A percentile compares a stretch with the other conserved stretches of the same genome.
Conservation (phyloP, 495 filamentous ascomycete species). For the Penicillium pulvis region DNA sequence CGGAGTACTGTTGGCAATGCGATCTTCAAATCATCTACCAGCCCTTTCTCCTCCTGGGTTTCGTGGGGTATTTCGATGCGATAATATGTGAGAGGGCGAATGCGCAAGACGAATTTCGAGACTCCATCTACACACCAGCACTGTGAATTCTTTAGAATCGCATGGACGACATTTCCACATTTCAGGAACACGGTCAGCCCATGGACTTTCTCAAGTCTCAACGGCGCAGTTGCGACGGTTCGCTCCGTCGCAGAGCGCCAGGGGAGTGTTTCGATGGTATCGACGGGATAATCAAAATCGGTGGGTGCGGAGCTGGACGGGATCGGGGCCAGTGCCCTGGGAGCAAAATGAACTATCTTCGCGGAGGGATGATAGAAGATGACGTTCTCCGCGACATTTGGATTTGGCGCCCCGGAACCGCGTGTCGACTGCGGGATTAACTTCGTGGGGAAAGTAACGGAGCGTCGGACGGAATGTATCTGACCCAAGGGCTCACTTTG, state of each 20-base stretch:
- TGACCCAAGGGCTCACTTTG: constrained; percentile 40
- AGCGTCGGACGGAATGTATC: constrained; percentile 50
- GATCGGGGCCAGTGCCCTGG: constrained; percentile 42
- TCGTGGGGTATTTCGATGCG: constrained; percentile 78
- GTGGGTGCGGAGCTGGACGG: constrained; percentile 43
- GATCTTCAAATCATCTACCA: constrained; percentile 64
- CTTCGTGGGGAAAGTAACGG: constrained; percentile 60
- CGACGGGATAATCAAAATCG: constrained; percentile 51
- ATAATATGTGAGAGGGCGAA: constrained; percentile 79
- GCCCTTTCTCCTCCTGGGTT: constrained; percentile 57
- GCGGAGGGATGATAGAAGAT: constrained; percentile 69
- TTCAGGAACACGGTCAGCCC: constrained; percentile 83
- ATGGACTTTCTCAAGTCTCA: constrained; percentile 78
- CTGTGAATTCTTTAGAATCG: constrained; percentile 84
- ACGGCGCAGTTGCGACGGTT: constrained; percentile 76
- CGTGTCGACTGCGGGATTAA: constrained; percentile 40
- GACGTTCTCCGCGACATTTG: constrained; percentile 59
- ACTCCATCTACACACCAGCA: constrained; percentile 90
- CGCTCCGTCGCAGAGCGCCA: constrained; percentile 78
- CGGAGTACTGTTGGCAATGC: constrained; percentile 71
- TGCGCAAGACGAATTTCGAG: constrained; percentile 79
- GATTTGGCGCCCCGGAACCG: constrained; percentile 30
- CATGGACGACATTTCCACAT: constrained; percentile 75
- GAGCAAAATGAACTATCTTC: constrained; percentile 65
- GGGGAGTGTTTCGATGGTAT: constrained; percentile 58